A percentile compares a stretch with the other conserved stretches of the same genome.
Evolutionary conservation across 2,329 filamentous ascomycete genomes (phyloP).

Genomic region (Trichoderma oligosporum): DNA sequence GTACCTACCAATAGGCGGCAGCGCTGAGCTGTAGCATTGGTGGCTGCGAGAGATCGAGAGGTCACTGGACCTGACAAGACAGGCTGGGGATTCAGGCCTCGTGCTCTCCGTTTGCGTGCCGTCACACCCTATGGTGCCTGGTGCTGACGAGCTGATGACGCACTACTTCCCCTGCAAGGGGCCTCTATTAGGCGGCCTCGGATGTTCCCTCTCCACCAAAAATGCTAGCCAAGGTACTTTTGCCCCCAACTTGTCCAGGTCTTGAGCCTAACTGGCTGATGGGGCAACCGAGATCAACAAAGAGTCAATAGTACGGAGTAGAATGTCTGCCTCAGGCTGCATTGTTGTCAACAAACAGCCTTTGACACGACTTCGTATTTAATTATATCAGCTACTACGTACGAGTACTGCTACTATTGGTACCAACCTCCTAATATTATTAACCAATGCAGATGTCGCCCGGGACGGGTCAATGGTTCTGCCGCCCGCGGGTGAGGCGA

Average conservation of each 20-base stretch:
- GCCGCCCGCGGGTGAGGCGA: not conserved
- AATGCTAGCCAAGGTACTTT: not conserved
- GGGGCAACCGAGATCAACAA: conserved; percentile 18
- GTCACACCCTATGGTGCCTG: conserved; percentile 1
- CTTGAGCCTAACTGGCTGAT: conserved; percentile 17
- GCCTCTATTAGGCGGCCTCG: not conserved
- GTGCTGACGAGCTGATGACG: conserved; percentile 20
- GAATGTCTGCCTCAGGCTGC: conserved; percentile 15
- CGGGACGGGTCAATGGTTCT: not conserved
- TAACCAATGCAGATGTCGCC: no score
- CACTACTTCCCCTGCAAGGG: conserved; percentile 17
- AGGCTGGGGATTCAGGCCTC: not conserved
- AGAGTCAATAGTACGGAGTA: no score
- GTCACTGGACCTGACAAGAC: conserved; percentile 13
- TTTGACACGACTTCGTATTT: no score
- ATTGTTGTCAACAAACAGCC: not conserved
- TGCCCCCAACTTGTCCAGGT: conserved; percentile 12
- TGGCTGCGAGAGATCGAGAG: conserved; percentile 6
- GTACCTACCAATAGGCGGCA: not conserved
- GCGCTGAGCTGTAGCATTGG: conserved; percentile 3
- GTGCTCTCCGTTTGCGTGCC: conserved; percentile 18
- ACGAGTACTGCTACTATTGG: no score
- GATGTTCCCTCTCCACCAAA: conserved; percentile 7
- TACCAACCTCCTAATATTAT: no score
- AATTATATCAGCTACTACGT: no score